Evolutionary conservation across 768 basidiomycete genomes (phyloP).

Genomic region (Neoboletus brunneissimus): DNA sequence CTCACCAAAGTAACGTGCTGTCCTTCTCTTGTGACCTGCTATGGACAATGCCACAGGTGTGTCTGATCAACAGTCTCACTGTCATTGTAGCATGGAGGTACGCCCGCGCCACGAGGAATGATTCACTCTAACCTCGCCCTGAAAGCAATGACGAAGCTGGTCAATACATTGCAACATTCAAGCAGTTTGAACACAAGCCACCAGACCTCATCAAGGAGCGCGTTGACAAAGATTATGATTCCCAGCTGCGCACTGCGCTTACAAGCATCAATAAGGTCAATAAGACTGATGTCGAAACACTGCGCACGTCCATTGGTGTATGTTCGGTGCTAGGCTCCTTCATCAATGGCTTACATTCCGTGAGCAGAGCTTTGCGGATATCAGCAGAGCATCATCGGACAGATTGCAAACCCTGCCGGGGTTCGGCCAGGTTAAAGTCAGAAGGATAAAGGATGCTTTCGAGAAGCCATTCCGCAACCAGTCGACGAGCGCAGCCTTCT

Average conservation of each 20-base stretch:
- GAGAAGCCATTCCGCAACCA: slow-evolving; percentile 81
- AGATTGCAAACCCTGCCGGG: slow-evolving; percentile 84
- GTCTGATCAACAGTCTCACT: slow-evolving; percentile 91
- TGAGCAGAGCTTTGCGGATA: slow-evolving; percentile 78
- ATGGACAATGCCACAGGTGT: slow-evolving; percentile 45
- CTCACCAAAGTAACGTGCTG: slow-evolving; percentile 67
- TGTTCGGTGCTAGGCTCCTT: slow-evolving; percentile 26
- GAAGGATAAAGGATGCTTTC: slow-evolving; percentile 87
- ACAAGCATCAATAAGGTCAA: slow-evolving; percentile 93
- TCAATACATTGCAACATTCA: slow-evolving; percentile 86
- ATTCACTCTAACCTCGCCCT: neutral
- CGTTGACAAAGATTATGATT: slow-evolving; percentile 82
- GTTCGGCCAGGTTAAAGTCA: slow-evolving; percentile 92
- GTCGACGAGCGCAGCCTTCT: slow-evolving; percentile 47
- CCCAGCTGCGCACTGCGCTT: slow-evolving; percentile 75
- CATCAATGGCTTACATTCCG: slow-evolving; percentile 2
- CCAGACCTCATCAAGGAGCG: slow-evolving; percentile 95
- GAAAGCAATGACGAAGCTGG: slow-evolving; percentile 86
- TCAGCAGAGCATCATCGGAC: slow-evolving; percentile 69
- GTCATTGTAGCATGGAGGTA: slow-evolving; percentile 91
- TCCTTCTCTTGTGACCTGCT: slow-evolving; percentile 3
- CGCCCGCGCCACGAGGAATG: slow-evolving; percentile 21
- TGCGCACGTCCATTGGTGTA: slow-evolving; percentile 90
- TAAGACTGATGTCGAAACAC: slow-evolving; percentile 94
- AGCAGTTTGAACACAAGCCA: slow-evolving; percentile 90